phyloP scores from a whole-genome alignment of 768 basidiomycete genomes.

The Terana coerulea region DNA sequence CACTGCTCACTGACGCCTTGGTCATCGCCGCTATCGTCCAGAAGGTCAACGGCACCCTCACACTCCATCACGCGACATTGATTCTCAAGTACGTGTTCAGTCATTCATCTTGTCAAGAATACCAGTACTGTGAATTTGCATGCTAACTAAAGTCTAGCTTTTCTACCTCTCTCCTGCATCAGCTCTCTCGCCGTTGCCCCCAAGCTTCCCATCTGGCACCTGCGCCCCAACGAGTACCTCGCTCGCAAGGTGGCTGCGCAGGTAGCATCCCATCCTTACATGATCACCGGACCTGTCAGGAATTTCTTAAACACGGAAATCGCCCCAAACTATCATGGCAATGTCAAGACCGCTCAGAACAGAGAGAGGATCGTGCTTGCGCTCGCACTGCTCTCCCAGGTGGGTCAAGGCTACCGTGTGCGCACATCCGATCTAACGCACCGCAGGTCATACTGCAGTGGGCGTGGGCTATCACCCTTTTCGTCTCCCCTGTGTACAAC shows the following conservation, averaged over 20 bases:
- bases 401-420: neutral
- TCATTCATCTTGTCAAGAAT: too few species aligned
- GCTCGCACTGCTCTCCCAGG: slow-evolving; percentile 19
- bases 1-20: slow-evolving; percentile 18
- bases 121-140: neutral
- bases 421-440: too few species aligned
- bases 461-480: slow-evolving; percentile 25
- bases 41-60: slow-evolving; percentile 12
- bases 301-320: too few species aligned
- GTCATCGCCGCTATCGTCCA: slow-evolving; percentile 21
- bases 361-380: slow-evolving; percentile 13
- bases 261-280: neutral
- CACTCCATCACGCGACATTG: slow-evolving; percentile 20
- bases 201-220: slow-evolving; percentile 19
- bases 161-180: slow-evolving; percentile 18
- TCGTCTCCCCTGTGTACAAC: slow-evolving; percentile 21
- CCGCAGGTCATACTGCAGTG: slow-evolving; percentile 26
- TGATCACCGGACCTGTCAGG: neutral
- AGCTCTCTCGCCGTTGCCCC: slow-evolving; percentile 21
- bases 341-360: slow-evolving; percentile 12
- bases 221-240: slow-evolving; percentile 11
- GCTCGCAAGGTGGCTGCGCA: neutral
- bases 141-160: neutral
- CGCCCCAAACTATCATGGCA: slow-evolving; percentile 2
- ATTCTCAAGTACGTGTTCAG: slow-evolving; percentile 17